Evolutionary conservation across 1,284 basidiomycete genomes (phyloP).

Genomic region (Melanopsichium pennsylvanicum): DNA sequence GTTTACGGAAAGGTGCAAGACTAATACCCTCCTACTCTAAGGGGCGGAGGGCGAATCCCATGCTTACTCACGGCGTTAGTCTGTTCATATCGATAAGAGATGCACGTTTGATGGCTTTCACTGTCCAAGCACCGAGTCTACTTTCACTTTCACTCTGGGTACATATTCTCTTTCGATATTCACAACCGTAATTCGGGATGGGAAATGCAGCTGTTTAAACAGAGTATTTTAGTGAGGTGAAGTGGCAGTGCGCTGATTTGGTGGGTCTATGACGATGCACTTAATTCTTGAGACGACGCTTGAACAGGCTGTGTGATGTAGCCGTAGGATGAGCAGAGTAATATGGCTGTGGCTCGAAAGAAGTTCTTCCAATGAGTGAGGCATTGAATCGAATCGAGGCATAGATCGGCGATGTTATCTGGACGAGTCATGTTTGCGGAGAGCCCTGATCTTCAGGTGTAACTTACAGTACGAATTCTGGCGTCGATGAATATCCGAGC

Average conservation of each 20-base stretch:
- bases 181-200: no score
- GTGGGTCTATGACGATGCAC: no score
- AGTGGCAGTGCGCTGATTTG: no score
- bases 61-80: constrained; percentile 51
- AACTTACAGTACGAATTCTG: no score
- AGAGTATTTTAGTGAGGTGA: no score
- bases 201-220: no score
- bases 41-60: constrained; percentile 32
- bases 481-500: constrained; percentile 11
- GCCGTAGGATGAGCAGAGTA: no score
- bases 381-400: background rate
- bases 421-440: constrained; percentile 11
- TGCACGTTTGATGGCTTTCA: constrained; percentile 18
- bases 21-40: constrained; percentile 16
- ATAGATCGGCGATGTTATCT: constrained; percentile 16
- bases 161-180: constrained; percentile 11
- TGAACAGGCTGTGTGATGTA: no score
- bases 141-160: constrained; percentile 56
- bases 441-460: no score
- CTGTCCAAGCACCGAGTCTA: constrained; percentile 50
- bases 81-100: background rate
- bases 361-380: no score
- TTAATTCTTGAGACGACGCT: no score
- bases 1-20: constrained; percentile 56
- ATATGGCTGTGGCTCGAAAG: no score